Evolutionary conservation across 2,329 filamentous ascomycete genomes (phyloP).

Genomic region (Alternaria angustiovoidea): DNA sequence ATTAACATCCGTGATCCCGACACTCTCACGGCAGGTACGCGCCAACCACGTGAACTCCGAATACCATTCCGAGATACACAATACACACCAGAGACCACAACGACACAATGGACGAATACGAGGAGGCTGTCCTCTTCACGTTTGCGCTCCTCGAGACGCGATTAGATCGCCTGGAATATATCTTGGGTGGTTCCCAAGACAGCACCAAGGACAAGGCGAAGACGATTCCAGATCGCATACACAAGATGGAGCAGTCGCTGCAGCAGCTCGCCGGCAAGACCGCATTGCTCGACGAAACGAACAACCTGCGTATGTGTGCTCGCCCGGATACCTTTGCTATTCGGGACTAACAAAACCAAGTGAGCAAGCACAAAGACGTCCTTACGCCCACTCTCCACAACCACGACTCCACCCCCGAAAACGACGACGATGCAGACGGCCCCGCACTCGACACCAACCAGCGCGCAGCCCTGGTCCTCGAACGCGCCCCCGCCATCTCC

Average conservation of each 20-base stretch:
- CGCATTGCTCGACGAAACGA: slow-evolving; percentile 49
- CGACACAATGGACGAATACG: slow-evolving; percentile 47
- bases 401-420: slow-evolving; percentile 5
- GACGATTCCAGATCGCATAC: slow-evolving; percentile 47
- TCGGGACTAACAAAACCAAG: slow-evolving; percentile 41
- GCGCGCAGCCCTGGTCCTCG: slow-evolving; percentile 52
- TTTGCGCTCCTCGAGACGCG: slow-evolving; percentile 56
- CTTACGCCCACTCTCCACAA: slow-evolving; percentile 28
- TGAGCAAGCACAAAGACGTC: slow-evolving; percentile 53
- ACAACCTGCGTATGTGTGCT: slow-evolving; percentile 46
- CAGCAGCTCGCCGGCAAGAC: slow-evolving; percentile 52
- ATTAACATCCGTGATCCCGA: slow-evolving; percentile 12
- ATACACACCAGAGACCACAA: neutral
- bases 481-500: slow-evolving; percentile 55
- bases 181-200: slow-evolving; percentile 48
- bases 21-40: slow-evolving; percentile 23
- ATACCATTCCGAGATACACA: neutral
- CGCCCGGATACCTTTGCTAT: neutral
- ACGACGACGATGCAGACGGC: slow-evolving; percentile 4
- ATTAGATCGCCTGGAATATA: slow-evolving; percentile 54
- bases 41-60: slow-evolving; percentile 17
- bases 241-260: slow-evolving; percentile 48
- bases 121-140: slow-evolving; percentile 53
- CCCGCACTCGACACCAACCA: slow-evolving; percentile 32
- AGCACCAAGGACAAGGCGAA: slow-evolving; percentile 31